These are phyloP conservation scores for Flaveria ramosissima DNA, from an alignment of 129 eudicot genomes.

Conservation along the genomic window DNA sequence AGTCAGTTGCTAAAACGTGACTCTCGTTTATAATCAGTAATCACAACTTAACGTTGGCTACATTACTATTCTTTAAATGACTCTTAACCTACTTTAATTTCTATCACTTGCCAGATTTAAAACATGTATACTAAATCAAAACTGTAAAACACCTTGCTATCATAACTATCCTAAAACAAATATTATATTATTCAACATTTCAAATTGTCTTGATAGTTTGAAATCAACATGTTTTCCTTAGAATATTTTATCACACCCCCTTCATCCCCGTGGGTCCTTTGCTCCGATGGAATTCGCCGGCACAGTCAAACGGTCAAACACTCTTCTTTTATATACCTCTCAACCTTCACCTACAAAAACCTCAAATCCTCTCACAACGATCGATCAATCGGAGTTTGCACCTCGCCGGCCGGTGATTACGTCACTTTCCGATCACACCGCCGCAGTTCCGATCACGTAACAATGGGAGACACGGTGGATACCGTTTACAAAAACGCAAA, in stretches of 20 bases:
- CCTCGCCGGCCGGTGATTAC: not conserved
- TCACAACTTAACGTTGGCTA: too few relatives aligned
- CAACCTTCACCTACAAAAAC: not conserved
- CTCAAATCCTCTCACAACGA: not conserved
- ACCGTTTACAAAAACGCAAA: constrained; percentile 58
- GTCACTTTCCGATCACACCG: not conserved
- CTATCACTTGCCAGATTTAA: too few relatives aligned
- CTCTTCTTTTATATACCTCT: not conserved
- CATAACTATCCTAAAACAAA: too few relatives aligned
- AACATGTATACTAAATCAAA: too few relatives aligned
- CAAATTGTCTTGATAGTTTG: too few relatives aligned
- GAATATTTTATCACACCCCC: not conserved
- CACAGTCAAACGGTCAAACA: not conserved
- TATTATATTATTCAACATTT: too few relatives aligned
- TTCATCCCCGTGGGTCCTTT: not conserved
- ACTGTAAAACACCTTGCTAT: too few relatives aligned
- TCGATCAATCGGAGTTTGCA: not conserved
- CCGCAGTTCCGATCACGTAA: not conserved
- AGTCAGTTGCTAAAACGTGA: too few relatives aligned
- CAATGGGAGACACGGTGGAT: constrained; percentile 31
- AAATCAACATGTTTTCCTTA: too few relatives aligned
- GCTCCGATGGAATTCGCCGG: not conserved
- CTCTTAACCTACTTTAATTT: too few relatives aligned
- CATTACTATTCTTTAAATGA: too few relatives aligned
- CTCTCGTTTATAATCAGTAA: too few relatives aligned